Conservation (phyloP, 306 rosid species). For the Quercus cerris region DNA sequence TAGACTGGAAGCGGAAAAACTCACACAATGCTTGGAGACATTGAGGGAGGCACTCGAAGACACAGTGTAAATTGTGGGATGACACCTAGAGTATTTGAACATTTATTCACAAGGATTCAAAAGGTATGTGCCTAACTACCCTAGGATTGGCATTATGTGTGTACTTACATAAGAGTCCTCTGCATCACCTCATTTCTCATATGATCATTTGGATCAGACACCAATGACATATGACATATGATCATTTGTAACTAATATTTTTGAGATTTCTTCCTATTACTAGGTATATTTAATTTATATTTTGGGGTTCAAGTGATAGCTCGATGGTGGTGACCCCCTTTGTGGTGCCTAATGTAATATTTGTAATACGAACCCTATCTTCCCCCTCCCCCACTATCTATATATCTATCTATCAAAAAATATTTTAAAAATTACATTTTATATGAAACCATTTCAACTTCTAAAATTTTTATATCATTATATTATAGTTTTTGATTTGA, state of each 20-base stretch:
- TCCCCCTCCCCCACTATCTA: too few species aligned
- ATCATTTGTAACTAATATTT: too few species aligned
- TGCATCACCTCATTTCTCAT: neutral
- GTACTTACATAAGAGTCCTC: neutral
- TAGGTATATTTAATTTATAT: neutral
- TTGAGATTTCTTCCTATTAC: neutral
- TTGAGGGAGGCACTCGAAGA: conserved; percentile 94
- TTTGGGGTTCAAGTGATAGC: too few species aligned
- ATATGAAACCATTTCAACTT: neutral
- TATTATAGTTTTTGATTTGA: neutral
- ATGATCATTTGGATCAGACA: neutral
- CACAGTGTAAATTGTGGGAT: conserved; percentile 98
- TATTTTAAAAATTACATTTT: too few species aligned
- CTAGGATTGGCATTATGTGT: neutral
- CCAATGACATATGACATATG: neutral
- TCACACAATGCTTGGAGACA: conserved; percentile 99
- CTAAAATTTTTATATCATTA: neutral
- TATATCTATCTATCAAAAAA: too few species aligned
- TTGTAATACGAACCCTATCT: too few species aligned
- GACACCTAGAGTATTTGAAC: conserved; percentile 97
- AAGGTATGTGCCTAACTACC: conserved; percentile 49
- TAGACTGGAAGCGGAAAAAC: conserved; percentile 99
- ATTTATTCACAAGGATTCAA: conserved; percentile 84
- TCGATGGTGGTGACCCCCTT: too few species aligned
- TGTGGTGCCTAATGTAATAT: too few species aligned